Evolutionary conservation across 495 filamentous ascomycete species (phyloP), one percentile per base, ranked within the genome.

Genomic region (Halenospora varia): DNA sequence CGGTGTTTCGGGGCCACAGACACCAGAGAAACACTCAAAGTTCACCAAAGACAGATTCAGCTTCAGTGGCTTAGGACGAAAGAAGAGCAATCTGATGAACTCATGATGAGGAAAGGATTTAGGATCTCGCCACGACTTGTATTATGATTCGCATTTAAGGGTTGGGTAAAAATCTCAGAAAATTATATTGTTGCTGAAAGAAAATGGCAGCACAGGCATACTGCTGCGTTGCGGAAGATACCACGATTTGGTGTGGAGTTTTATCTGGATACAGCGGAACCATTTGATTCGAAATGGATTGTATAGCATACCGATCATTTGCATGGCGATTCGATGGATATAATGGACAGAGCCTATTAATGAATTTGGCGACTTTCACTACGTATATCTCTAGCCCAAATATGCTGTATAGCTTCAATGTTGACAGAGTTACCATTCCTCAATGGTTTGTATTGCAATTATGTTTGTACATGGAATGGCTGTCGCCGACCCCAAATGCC

Each of bases 51-150:
- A 75, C 41, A 70, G 84, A 55, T 83, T 86, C 61, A 83, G 74
- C 59, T 81, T 81, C 55, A 72, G 79, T 53, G 62, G 62, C 8
- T 61, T 86, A 49, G 80, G 82, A 17, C 72, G 76, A 59, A 86
- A 85, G 71, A 86, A 84, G 74, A 82, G 77, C 63, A 70, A 68
- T 39, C 66, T 69, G 55, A 67, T 78, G 57, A 66, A 69, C 65
- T 69, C 67, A 24, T 73, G 61, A 69, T 50, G 51, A 41, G 25
- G 25, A 6, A n/a, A 25, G 15, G 6, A 10, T 13, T 23, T 24
- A 42, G 15, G 6, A 10, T 13, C 23, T 24, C 25, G 25, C 15
- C 15, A 24, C n/a, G 25, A 49, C 47, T 49, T 49, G 47, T 49
- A 49, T n/a, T 49, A 49, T 49, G 47, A 49, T 49, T 49, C 47